Conservation (phyloP, 1,139 yeast genomes). For the Meyerozyma carpophila region DNA sequence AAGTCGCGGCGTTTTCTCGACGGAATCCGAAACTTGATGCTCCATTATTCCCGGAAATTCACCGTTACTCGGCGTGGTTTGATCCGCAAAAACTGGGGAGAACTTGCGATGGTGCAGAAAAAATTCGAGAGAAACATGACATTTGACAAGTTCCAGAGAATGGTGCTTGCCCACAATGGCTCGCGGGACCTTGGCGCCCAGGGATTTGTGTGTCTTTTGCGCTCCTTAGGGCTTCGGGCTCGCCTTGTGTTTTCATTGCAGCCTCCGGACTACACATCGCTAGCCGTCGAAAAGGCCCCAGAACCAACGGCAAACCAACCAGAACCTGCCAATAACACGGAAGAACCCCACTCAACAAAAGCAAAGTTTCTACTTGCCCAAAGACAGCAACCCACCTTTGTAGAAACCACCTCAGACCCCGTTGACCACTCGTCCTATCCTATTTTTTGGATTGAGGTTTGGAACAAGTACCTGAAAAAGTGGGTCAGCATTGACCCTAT, state of each 20-base stretch:
- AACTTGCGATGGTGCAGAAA: constrained; percentile 19
- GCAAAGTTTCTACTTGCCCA: constrained; percentile 17
- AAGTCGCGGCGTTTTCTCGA: constrained; percentile 72
- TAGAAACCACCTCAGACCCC: constrained; percentile 8
- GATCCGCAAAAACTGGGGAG: constrained; percentile 60
- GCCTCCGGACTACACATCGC: constrained; percentile 74
- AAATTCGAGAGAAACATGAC: constrained; percentile 21
- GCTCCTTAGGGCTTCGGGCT: constrained; percentile 68
- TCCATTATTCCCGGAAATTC: constrained; percentile 57
- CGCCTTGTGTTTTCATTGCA: constrained; percentile 79
- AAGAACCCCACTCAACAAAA: background rate
- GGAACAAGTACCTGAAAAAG: constrained; percentile 65
- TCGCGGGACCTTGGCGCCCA: constrained; percentile 79
- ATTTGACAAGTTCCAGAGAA: constrained; percentile 32
- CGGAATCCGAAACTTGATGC: constrained; percentile 62
- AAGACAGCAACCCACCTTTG: background rate
- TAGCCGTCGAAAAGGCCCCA: constrained; percentile 15
- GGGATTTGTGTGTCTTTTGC: constrained; percentile 73
- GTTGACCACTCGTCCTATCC: constrained; percentile 49
- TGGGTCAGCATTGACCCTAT: constrained; percentile 90
- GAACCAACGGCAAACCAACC: constrained; percentile 1
- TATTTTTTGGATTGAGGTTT: constrained; percentile 89
- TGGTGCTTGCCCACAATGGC: constrained; percentile 50
- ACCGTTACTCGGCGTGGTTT: constrained; percentile 40
- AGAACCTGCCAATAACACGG: background rate